These are phyloP conservation scores for Naegleria fowleri DNA, from an alignment of 208 protist species.

Conservation along the genomic window DNA sequence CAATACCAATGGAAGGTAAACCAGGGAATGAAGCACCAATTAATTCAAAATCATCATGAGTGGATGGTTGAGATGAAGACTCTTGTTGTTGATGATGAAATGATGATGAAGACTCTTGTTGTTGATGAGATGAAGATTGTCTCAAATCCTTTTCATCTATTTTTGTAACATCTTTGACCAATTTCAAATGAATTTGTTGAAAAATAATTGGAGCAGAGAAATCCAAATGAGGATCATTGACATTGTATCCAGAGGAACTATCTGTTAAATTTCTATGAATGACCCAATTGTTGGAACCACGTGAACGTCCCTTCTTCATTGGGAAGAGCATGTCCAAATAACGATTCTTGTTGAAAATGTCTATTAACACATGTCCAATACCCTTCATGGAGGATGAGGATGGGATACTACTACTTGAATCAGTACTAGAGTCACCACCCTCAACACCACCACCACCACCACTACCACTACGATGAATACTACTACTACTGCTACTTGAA, in stretches of 20 bases:
- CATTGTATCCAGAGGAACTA: neutral
- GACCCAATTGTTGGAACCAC: conserved; percentile 23
- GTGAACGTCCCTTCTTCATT: neutral
- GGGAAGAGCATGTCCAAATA: neutral
- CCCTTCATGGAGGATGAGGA: too few relatives aligned
- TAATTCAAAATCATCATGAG: neutral
- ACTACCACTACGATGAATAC: too few relatives aligned
- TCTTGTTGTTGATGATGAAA: too few relatives aligned
- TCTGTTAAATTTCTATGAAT: neutral
- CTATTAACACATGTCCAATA: neutral
- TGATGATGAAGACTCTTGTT: neutral
- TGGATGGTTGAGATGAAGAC: too few relatives aligned
- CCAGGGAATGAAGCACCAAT: neutral
- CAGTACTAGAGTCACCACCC: too few relatives aligned
- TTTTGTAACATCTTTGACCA: neutral
- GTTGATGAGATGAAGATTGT: neutral
- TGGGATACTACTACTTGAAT: too few relatives aligned
- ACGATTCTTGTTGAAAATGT: neutral
- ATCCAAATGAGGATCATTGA: conserved; percentile 27
- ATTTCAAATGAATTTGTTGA: neutral
- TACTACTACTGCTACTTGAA: neutral
- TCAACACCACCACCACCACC: too few relatives aligned
- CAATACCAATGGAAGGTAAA: neutral
- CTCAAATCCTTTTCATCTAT: neutral
- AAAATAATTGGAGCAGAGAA: neutral